phyloP scores from a whole-genome alignment of 2,329 filamentous ascomycete species.

The Fusarium napiforme region DNA sequence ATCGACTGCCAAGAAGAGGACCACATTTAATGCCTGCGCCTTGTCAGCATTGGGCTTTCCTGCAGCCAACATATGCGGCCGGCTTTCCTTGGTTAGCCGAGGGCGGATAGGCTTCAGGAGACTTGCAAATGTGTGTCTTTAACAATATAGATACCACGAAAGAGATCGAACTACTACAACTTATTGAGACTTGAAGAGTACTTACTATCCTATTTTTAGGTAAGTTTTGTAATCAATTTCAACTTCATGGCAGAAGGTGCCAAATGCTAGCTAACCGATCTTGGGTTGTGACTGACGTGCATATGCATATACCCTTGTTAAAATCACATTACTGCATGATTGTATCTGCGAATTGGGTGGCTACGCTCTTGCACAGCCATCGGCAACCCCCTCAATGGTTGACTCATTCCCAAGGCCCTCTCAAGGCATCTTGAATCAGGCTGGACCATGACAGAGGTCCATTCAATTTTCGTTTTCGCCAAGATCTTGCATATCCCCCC shows the following conservation, averaged over 20 bases:
- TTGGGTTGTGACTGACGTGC: not conserved
- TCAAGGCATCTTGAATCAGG: not conserved
- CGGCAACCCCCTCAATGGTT: not conserved
- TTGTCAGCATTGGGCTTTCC: not conserved
- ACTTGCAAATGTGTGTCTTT: not conserved
- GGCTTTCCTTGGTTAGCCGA: not conserved
- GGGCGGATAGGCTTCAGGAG: not conserved
- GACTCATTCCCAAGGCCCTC: not conserved
- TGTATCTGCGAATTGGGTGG: not conserved
- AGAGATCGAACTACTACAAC: not conserved
- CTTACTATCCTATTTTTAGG: not conserved
- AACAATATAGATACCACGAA: not conserved
- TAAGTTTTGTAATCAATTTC: not conserved
- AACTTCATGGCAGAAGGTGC: too few species aligned
- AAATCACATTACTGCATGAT: not conserved
- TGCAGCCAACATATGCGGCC: not conserved
- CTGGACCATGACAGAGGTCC: too few species aligned
- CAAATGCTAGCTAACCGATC: not conserved
- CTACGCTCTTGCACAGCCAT: not conserved
- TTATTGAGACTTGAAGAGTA: accelerated
- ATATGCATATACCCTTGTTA: not conserved
- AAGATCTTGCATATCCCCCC: not conserved
- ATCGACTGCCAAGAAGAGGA: not conserved
- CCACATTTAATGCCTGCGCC: not conserved
- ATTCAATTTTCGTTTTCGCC: not conserved